A percentile compares a stretch with the other conserved stretches of the same genome.
Evolutionary conservation across 1,139 yeast species (phyloP).

Genomic region (Candida tropicalis): DNA sequence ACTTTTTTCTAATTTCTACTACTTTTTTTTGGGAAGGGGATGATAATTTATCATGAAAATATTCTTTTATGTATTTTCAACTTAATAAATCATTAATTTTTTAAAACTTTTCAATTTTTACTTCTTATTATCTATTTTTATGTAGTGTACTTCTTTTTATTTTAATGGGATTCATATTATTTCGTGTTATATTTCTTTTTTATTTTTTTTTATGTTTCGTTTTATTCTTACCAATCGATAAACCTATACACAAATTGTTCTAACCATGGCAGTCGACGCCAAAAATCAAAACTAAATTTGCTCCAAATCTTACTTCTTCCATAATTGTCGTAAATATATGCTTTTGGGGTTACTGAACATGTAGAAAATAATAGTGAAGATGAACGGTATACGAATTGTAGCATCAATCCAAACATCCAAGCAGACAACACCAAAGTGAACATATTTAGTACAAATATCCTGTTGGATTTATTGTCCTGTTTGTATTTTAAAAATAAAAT

Average conservation of each 20-base stretch:
- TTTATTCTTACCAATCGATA: constrained; percentile 13
- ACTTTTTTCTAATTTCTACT: neutral
- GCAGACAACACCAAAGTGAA: constrained; percentile 27
- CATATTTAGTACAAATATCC: constrained; percentile 24
- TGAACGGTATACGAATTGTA: constrained; percentile 15
- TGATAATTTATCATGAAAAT: constrained; percentile 4
- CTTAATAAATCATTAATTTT: constrained; percentile 5
- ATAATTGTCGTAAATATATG: constrained; percentile 28
- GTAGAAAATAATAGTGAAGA: constrained; percentile 8
- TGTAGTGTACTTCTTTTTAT: neutral
- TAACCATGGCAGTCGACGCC: constrained; percentile 12
- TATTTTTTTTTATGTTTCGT: constrained; percentile 9
- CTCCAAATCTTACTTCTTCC: constrained; percentile 8
- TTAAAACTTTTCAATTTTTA: neutral
- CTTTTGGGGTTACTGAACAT: neutral
- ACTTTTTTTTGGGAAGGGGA: constrained; percentile 8
- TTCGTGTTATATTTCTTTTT: constrained; percentile 3
- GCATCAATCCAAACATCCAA: constrained; percentile 16
- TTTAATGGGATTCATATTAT: constrained; percentile 8
- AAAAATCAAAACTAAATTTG: constrained; percentile 6
- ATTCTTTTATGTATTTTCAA: constrained; percentile 4
- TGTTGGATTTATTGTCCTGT: constrained; percentile 25
- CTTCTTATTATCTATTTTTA: neutral
- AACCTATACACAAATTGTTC: constrained; percentile 12
- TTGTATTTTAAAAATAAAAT: constrained; percentile 30